Base-by-base conservation (phyloP, 331 rosid species). In the Acacia concinna region DNA sequence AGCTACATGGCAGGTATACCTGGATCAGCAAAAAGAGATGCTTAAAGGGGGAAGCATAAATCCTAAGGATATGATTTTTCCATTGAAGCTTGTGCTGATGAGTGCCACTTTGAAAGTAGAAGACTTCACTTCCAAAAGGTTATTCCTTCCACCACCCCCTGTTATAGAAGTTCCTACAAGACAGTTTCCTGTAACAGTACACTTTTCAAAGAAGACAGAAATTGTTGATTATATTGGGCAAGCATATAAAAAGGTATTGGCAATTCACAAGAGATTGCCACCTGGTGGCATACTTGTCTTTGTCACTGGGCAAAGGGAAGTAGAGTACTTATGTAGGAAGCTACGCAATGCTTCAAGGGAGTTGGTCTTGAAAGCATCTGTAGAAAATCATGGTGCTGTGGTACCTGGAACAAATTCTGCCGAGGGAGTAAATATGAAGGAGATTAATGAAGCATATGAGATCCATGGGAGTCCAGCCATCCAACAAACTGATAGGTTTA, bases 51-150 rank as follows among this genome's bases (percentile, higher is more conserved):
- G 72, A 83, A 75, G 41, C 35, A 67, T 93, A 74, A 85, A 84
- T 82, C 84, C 92, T 73, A 90, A 81, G 31, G 44, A 80, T 64
- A 73, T 77, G 87, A 81, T 95, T 82, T 91, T 84, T 83, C 99
- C 96, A 20, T 81, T 95, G 75, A 95, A 90, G 82, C 95, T 92
- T 84, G 94, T 95, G 81, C 93, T 95, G 80, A 95, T 92, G 99
- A 95, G 99, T 83, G 97, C 99, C 78, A 95, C 97, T 60, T 77
- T 95, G 91, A 88, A 90, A 76, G 97, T 90, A 57, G 92, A 95
- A 85, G 99, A 95, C 74, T 95, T 94, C 80, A 82, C 85, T 79
- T 86, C 96, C 71, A 88, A 82, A 73, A 88, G 85, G 84, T 54
- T 95, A 84, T 92, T 92, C 81, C 49, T 31, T 75, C 74, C 86